A percentile compares a stretch with the other conserved stretches of the same genome.
Evolutionary conservation across 305 asterid species (phyloP).

Genomic region (Fraxinus ornus): DNA sequence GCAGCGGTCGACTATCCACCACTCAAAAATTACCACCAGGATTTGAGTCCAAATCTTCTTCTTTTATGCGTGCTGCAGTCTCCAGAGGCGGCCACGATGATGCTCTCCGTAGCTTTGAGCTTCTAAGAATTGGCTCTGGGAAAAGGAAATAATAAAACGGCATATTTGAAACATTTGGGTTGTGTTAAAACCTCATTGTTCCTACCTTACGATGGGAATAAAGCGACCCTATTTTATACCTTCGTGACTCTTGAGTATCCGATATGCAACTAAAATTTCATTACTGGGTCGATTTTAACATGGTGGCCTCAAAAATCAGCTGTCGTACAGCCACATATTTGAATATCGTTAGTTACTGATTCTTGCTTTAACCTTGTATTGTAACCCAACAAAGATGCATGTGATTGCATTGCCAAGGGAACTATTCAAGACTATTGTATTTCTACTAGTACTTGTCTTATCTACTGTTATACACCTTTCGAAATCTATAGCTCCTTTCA

Average conservation of each 20-base stretch:
- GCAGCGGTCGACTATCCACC: constrained; percentile 49
- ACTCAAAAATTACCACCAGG: constrained; percentile 58
- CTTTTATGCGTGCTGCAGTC: constrained; percentile 50
- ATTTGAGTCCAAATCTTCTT: constrained; percentile 60
- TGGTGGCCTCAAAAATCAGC: constrained; percentile 10
- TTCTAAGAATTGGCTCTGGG: constrained; percentile 57
- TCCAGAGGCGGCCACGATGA: constrained; percentile 64
- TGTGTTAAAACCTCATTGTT: neutral
- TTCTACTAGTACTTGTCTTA: neutral
- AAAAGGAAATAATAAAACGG: constrained; percentile 38
- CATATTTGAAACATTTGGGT: neutral
- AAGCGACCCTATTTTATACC: neutral
- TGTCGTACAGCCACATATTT: neutral
- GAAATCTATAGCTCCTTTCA: neutral
- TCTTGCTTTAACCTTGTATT: constrained; percentile 11
- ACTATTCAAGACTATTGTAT: neutral
- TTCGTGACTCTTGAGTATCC: constrained; percentile 1
- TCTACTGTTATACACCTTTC: neutral
- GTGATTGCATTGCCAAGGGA: neutral
- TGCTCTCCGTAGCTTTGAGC: constrained; percentile 74
- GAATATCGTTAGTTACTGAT: neutral
- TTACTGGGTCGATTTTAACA: constrained; percentile 4
- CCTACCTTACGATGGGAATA: neutral
- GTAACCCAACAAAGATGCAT: constrained; percentile 14
- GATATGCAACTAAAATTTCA: neutral